Base-by-base conservation (phyloP, 2,329 filamentous ascomycete genomes). In the Helotiales sp. region DNA sequence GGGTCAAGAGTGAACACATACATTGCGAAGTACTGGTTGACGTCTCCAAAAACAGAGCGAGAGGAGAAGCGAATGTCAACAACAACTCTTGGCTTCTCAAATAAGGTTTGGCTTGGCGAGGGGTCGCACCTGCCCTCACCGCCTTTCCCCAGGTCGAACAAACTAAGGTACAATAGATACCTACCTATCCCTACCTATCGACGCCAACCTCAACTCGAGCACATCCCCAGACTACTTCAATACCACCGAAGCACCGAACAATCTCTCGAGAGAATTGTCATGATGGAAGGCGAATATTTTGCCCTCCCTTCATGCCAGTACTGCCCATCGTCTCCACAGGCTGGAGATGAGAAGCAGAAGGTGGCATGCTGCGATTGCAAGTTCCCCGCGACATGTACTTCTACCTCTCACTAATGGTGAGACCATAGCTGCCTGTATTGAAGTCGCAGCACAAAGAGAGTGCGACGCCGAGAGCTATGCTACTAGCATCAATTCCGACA, bases 371-470 rank as follows among this genome's bases (percentile, higher is more conserved):
- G 55, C 20, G 55, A 58, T 28, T 17, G 52, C 28, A 34, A 55
- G 52, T 55, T 17, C 22, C 20, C n/a, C n/a, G n/a, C n/a, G n/a
- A n/a, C n/a, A n/a, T n/a, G n/a, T n/a, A n/a, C n/a, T n/a, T n/a
- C n/a, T n/a, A n/a, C n/a, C n/a, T n/a, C n/a, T n/a, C n/a, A n/a
- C n/a, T n/a, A n/a, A n/a, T n/a, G n/a, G n/a, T n/a, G n/a, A n/a
- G n/a, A 20, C 1, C 24, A 34, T 22, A 55, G 52, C 37, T 40
- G 37, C 55, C 20, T 58, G 55, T 20, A 40, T 58, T 17, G 55
- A 58, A 40, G 55, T 58, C 11, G 55, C 55, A 8, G 55, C 37
- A 6, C 55, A 58, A 32, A 58, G 34, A 58, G 55, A 58, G 3
- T 58, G 55, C 22, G 55, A 58, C 28, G 55, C 32, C 13, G 55